A percentile compares a stretch with the other conserved stretches of the same genome.
These are phyloP conservation scores for Camillea tinctor DNA, from an alignment of 2,329 filamentous ascomycete species.

Conservation along the genomic window DNA sequence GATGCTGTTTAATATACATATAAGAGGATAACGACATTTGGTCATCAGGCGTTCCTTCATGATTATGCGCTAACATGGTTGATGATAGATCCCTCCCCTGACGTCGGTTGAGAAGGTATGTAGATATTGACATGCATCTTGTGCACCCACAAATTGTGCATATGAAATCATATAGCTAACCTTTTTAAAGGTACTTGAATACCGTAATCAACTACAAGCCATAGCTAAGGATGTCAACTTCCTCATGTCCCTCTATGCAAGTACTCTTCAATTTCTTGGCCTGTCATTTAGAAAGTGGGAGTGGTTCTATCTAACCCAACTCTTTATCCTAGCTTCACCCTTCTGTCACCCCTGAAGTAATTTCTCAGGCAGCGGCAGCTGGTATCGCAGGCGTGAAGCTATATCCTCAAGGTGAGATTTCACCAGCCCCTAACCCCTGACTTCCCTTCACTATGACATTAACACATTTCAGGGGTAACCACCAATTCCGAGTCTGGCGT, in stretches of 20 bases:
- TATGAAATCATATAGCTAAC: conserved; percentile 30
- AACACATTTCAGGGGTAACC: conserved; percentile 50
- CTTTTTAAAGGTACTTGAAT: conserved; percentile 62
- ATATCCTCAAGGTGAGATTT: conserved; percentile 52
- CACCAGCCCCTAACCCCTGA: conserved; percentile 21
- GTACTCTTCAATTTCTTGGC: conserved; percentile 14
- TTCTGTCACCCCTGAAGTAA: conserved; percentile 64
- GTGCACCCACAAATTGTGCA: not conserved
- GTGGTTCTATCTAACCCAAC: not conserved
- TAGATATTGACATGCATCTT: not conserved
- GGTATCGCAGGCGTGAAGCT: conserved; percentile 73
- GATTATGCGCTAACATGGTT: conserved; percentile 3
- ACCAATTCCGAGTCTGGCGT: conserved; percentile 70
- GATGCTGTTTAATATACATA: too few species aligned
- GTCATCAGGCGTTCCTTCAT: too few species aligned
- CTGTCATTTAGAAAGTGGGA: conserved; percentile 11
- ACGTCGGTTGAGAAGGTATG: conserved; percentile 18
- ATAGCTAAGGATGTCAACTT: conserved; percentile 64
- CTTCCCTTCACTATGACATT: conserved; percentile 26
- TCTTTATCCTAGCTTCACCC: conserved; percentile 48
- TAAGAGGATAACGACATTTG: conserved; percentile 49
- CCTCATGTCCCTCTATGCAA: conserved; percentile 70
- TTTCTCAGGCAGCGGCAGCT: conserved; percentile 69
- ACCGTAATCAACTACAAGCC: conserved; percentile 59
- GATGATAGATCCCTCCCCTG: conserved; percentile 15